Evolutionary conservation across 2,329 filamentous ascomycete genomes (phyloP).

Genomic region (Fusarium tjaetaba): DNA sequence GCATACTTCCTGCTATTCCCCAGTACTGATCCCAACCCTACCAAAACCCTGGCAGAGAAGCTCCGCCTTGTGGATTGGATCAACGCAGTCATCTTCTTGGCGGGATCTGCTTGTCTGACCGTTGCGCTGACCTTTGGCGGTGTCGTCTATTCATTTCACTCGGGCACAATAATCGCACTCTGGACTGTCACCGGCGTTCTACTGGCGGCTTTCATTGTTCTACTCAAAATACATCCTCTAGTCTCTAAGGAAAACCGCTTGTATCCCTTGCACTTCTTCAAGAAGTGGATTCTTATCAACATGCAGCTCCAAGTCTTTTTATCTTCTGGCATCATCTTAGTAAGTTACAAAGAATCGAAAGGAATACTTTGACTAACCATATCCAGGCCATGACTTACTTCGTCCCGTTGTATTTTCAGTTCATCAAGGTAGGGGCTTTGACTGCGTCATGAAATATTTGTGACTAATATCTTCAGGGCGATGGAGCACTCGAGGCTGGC

Average conservation of each 20-base stretch:
- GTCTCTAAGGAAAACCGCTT: neutral
- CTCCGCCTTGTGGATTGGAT: neutral
- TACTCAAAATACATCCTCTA: neutral
- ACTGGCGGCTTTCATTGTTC: accelerated
- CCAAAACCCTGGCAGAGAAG: neutral
- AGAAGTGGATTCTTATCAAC: neutral
- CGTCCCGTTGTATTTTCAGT: neutral
- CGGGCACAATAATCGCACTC: neutral
- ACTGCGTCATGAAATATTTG: accelerated
- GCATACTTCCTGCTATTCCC: neutral
- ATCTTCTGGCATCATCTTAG: neutral
- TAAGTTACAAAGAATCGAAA: accelerated
- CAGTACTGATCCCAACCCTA: neutral
- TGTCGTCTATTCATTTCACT: neutral
- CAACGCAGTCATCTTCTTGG: neutral
- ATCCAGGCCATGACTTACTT: neutral
- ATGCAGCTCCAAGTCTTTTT: neutral
- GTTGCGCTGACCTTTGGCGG: neutral
- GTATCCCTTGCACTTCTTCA: neutral
- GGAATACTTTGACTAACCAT: accelerated
- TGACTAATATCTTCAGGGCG: neutral
- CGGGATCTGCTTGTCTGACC: neutral
- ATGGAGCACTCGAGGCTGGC: neutral
- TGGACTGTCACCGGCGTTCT: neutral
- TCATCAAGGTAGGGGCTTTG: neutral